Evolutionary conservation across 495 filamentous ascomycete genomes (phyloP), one percentile per base, ranked within the genome.

Genomic region (Apodospora peruviana): DNA sequence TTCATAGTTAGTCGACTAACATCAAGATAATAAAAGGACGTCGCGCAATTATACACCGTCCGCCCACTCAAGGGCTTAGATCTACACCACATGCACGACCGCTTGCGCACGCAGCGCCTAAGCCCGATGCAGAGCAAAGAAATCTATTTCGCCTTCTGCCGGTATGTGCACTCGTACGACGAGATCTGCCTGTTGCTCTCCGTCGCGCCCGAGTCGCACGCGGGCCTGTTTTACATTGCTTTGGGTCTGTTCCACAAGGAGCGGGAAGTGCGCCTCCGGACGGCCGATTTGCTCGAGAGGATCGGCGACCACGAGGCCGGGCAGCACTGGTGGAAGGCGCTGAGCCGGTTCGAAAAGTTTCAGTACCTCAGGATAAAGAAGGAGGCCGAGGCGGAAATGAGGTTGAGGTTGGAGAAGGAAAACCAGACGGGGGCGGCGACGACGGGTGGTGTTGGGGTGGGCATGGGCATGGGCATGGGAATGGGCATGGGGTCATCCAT

Each of bases 201-300:
- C 14, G 85, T 91, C 21, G 83, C 90, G 3, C 90, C 90, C 7
- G 90, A 95, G 71, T 86, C 80, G 38, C 86, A 91, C 53, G 87
- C 86, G 0, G 93, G 93, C 1, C 75, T 99, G 18, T 97, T 97
- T 68, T 95, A 95, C 55, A 66, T 99, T 25, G 85, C 84, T 34
- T 79, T 97, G 48, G 93, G 93, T 3, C 75, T 99, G n/a, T 96
- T 96, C 62, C 93, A 99, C 71, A 88, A 88, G 32, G 78, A 88
- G 47, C 74, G 72, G 25, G 86, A 86, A 47, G 90, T 95, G 21
- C 78, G 93, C 35, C 69, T 87, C 55, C 81, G 80, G 34, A 85
- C 85, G 4, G 88, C 87, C 14, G 86, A 87, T 29, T 72, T 97
- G 32, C 67, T 99, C 19, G 90, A 90, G 52, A 75, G 90, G 12